phyloP scores from a whole-genome alignment of 306 rosid species.

The Vigna reflexopilosa region DNA sequence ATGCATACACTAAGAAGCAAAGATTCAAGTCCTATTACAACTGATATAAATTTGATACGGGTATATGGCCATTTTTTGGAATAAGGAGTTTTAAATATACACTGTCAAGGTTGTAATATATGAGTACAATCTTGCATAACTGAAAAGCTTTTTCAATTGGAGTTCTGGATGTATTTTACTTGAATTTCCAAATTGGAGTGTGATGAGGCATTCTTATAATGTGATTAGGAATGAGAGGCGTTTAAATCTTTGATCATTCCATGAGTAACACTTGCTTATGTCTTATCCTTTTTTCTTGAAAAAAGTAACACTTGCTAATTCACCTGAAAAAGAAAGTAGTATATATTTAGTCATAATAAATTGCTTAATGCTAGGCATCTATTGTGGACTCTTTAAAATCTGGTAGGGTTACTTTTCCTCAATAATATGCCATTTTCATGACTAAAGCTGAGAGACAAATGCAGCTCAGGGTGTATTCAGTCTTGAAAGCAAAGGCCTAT shows the following conservation, averaged over 20 bases:
- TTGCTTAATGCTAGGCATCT: neutral
- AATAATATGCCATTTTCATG: conserved; percentile 27
- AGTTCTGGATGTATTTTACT: conserved; percentile 8
- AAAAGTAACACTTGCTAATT: neutral
- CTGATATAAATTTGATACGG: neutral
- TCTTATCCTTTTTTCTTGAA: neutral
- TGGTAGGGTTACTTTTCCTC: conserved; percentile 26
- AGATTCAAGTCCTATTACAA: neutral
- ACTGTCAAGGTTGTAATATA: neutral
- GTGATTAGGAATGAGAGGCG: neutral
- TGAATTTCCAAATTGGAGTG: conserved; percentile 21
- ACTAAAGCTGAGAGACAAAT: conserved; percentile 13
- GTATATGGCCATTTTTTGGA: neutral
- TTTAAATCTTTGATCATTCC: neutral
- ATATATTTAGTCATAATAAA: neutral
- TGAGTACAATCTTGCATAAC: neutral
- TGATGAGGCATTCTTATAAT: conserved; percentile 2
- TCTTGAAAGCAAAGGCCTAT: conserved; percentile 23
- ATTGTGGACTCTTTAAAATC: conserved; percentile 17
- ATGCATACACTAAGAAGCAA: conserved; percentile 3
- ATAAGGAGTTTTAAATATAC: conserved; percentile 11
- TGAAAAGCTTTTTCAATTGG: conserved; percentile 4
- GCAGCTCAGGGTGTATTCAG: conserved; percentile 2
- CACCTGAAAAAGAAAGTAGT: neutral
- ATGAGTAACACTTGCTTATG: neutral